phyloP scores from a whole-genome alignment of 2,329 filamentous ascomycete species.

The Neurospora crassa region DNA sequence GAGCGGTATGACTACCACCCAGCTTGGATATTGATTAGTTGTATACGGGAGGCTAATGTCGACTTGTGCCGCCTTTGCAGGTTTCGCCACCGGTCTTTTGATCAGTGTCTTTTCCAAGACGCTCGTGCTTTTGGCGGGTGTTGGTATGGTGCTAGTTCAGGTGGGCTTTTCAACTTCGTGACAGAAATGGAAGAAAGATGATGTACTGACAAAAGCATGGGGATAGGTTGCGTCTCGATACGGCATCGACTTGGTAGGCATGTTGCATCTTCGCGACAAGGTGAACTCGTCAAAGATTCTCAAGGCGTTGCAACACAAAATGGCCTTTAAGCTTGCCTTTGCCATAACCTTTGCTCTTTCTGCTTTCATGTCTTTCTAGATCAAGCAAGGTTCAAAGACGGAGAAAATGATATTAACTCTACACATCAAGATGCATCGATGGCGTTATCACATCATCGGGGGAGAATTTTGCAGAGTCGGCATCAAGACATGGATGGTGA shows the following conservation, averaged over 20 bases:
- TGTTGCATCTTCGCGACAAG: conserved; percentile 27
- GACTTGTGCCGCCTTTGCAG: conserved; percentile 25
- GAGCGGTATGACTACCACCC: conserved; percentile 29
- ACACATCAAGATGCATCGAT: neutral
- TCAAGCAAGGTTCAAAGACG: neutral
- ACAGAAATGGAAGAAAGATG: neutral
- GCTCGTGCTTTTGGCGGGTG: conserved; percentile 56
- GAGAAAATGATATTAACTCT: neutral
- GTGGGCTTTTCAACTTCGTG: conserved; percentile 30
- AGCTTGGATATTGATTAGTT: neutral
- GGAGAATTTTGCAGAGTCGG: neutral
- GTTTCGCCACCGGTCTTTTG: conserved; percentile 53
- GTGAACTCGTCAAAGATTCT: conserved; percentile 31
- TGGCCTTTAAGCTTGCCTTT: conserved; percentile 60
- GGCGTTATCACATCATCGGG: neutral
- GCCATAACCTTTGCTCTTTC: conserved; percentile 64
- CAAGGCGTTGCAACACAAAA: conserved; percentile 44
- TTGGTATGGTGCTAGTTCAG: conserved; percentile 54
- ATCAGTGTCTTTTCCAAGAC: conserved; percentile 63
- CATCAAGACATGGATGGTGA: neutral
- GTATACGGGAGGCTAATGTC: neutral
- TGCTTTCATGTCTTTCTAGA: conserved; percentile 44
- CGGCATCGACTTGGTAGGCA: conserved; percentile 30
- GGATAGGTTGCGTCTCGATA: conserved; percentile 32
- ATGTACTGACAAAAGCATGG: neutral